Evolutionary conservation across 1,139 yeast genomes (phyloP).

Genomic region (Geotrichum restrictum): DNA sequence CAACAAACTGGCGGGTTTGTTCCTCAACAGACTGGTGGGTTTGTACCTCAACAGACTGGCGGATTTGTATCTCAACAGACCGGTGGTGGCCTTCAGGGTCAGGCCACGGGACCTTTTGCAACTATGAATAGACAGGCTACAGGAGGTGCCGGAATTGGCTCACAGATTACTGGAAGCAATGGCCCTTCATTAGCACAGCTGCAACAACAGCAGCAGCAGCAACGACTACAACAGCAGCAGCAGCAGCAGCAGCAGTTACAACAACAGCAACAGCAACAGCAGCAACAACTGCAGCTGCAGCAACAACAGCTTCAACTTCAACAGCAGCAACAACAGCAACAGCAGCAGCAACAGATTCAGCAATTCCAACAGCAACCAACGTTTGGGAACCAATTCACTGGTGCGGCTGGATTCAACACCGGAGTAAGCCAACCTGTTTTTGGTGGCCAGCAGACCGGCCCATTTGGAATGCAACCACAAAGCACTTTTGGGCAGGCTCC

Average conservation of each 20-base stretch:
- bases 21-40: slow-evolving; percentile 10
- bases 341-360: background rate
- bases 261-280: background rate
- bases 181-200: slow-evolving; percentile 16
- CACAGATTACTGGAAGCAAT: slow-evolving; percentile 5
- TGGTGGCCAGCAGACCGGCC: background rate
- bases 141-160: slow-evolving; percentile 17
- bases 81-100: slow-evolving; percentile 14
- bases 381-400: slow-evolving; percentile 4
- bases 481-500: slow-evolving; percentile 7
- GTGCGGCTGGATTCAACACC: background rate
- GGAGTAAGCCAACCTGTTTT: background rate
- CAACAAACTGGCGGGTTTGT: slow-evolving; percentile 6
- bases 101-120: slow-evolving; percentile 18
- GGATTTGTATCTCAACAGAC: slow-evolving; percentile 11
- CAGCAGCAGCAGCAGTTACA: background rate
- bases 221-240: slow-evolving; percentile 9
- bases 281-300: background rate
- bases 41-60: slow-evolving; percentile 11
- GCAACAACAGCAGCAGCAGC: slow-evolving; percentile 20
- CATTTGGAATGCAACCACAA: slow-evolving; percentile 9
- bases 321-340: slow-evolving; percentile 1
- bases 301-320: background rate
- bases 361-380: background rate
- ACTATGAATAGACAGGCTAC: slow-evolving; percentile 12